Evolutionary conservation across 805 yeast species (phyloP).

Genomic region (Saccharomycopsis olivae): DNA sequence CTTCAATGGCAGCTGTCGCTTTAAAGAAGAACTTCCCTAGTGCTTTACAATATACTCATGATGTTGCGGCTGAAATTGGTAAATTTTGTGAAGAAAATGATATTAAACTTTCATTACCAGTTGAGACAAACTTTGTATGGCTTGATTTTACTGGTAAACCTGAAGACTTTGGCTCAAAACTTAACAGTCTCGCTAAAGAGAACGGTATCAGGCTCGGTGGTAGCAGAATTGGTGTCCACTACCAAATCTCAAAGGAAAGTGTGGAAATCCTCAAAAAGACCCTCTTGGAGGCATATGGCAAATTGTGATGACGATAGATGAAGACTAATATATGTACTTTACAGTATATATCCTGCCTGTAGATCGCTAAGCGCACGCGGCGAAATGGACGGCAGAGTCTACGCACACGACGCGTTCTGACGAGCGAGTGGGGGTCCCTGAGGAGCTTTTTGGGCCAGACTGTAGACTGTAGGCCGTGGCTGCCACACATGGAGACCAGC

Average conservation of each 20-base stretch:
- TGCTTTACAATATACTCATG: constrained; percentile 37
- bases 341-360: too few species aligned
- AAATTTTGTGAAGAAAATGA: constrained; percentile 42
- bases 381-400: too few species aligned
- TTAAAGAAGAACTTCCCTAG: constrained; percentile 62
- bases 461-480: too few species aligned
- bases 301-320: too few species aligned
- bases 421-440: too few species aligned
- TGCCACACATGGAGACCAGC: too few species aligned
- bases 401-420: too few species aligned
- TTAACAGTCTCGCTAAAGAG: constrained; percentile 45
- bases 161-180: constrained; percentile 29
- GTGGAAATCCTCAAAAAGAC: constrained; percentile 48
- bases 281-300: constrained; percentile 37
- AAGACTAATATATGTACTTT: too few species aligned
- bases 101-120: constrained; percentile 58
- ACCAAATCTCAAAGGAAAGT: constrained; percentile 46
- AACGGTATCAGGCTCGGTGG: constrained; percentile 54
- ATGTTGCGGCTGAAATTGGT: constrained; percentile 40
- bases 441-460: too few species aligned
- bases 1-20: constrained; percentile 74
- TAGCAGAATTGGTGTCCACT: constrained; percentile 66
- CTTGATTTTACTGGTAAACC: constrained; percentile 36
- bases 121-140: constrained; percentile 77
- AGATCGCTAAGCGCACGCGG: too few species aligned